Percentiles rank a stretch among this genome's conserved stretches.
These are phyloP conservation scores for Keithomyces neogunnii DNA, from an alignment of 2,329 filamentous ascomycete genomes.

Conservation along the genomic window DNA sequence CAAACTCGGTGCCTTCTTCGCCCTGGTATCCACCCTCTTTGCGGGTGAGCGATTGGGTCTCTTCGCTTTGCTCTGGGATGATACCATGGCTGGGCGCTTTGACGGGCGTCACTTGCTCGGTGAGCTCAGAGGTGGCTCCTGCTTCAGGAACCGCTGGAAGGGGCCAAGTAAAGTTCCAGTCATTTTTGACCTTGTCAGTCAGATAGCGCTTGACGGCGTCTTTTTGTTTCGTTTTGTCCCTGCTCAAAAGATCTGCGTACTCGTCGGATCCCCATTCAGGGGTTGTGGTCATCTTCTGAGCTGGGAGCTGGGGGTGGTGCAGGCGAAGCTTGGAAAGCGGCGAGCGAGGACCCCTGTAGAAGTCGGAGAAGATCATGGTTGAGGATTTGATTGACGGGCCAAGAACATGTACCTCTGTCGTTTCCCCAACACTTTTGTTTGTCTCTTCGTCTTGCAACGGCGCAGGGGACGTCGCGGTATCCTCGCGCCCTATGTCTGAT, in stretches of 20 bases:
- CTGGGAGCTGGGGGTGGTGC: conserved; percentile 20
- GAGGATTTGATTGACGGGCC: not conserved
- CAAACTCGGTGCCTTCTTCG: conserved; percentile 35
- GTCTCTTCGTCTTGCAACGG: not conserved
- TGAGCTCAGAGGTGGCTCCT: not conserved
- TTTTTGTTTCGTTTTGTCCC: conserved; percentile 54
- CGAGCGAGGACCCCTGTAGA: conserved; percentile 48
- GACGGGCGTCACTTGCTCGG: not conserved
- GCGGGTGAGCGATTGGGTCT: conserved; percentile 22
- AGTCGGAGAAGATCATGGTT: conserved; percentile 49
- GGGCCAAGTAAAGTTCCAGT: conserved; percentile 55
- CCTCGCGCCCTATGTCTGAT: not conserved
- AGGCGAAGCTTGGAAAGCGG: conserved; percentile 44
- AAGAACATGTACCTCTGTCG: not conserved
- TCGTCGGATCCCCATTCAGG: conserved; percentile 37
- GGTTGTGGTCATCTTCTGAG: conserved; percentile 18
- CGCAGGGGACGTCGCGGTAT: not conserved
- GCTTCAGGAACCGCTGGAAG: conserved; percentile 11
- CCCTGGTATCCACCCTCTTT: conserved; percentile 26
- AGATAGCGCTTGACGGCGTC: conserved; percentile 52
- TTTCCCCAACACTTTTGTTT: not conserved
- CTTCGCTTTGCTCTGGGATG: not conserved
- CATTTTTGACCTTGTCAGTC: conserved; percentile 43
- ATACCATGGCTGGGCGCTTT: not conserved
- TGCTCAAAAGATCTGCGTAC: conserved; percentile 52